Evolutionary conservation across 495 filamentous ascomycete species (phyloP).

Genomic region (Penicillium diatomitis): DNA sequence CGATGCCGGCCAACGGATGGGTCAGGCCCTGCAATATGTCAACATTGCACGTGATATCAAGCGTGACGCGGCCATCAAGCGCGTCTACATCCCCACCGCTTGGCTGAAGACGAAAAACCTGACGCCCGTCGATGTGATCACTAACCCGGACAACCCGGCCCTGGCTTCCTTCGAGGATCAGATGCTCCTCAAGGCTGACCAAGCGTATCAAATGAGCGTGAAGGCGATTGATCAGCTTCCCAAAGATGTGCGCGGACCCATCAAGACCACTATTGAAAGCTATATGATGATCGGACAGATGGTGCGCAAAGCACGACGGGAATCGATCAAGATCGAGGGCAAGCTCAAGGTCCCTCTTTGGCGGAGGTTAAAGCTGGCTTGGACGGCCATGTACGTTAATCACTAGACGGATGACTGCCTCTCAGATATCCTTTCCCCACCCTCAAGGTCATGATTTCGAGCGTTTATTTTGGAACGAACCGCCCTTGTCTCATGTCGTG

Average conservation of each 20-base stretch:
- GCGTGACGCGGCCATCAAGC: slow-evolving; percentile 48
- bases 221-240: slow-evolving; percentile 49
- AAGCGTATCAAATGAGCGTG: slow-evolving; percentile 39
- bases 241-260: slow-evolving; percentile 42
- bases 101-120: slow-evolving; percentile 52
- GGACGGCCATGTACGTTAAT: slow-evolving; percentile 3
- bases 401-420: neutral
- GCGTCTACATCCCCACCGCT: slow-evolving; percentile 52
- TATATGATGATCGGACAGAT: slow-evolving; percentile 60
- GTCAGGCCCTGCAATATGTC: slow-evolving; percentile 58
- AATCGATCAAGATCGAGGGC: slow-evolving; percentile 32
- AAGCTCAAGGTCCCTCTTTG: slow-evolving; percentile 29
- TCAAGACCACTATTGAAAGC: slow-evolving; percentile 59
- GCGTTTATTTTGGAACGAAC: too few species aligned
- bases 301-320: slow-evolving; percentile 19
- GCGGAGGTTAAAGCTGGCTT: slow-evolving; percentile 6
- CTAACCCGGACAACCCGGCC: slow-evolving; percentile 24
- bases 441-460: too few species aligned
- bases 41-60: slow-evolving; percentile 62
- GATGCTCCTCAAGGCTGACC: slow-evolving; percentile 48
- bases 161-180: slow-evolving; percentile 39
- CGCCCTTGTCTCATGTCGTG: too few species aligned
- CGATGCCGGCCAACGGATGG: slow-evolving; percentile 49
- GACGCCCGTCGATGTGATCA: slow-evolving; percentile 42
- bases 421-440: too few species aligned